These are phyloP conservation scores for Nemophila menziesii DNA, from an alignment of 257 asterid species.

Conservation along the genomic window DNA sequence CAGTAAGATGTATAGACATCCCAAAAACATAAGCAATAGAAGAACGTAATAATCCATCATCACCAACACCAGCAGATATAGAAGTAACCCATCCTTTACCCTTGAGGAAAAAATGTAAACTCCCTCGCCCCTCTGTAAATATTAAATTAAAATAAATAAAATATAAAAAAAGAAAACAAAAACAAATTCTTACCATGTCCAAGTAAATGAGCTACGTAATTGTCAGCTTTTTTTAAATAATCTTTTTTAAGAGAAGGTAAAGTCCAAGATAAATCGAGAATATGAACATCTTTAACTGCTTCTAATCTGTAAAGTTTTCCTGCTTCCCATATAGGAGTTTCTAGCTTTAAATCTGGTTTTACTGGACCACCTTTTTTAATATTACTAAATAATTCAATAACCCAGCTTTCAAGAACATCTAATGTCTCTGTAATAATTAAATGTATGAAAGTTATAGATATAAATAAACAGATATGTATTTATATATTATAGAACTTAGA, in stretches of 20 bases:
- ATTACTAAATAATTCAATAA: constrained; percentile 60
- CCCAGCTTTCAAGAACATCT: constrained; percentile 84
- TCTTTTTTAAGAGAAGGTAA: constrained; percentile 78
- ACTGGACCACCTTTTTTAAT: constrained; percentile 49
- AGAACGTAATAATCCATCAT: constrained; percentile 83
- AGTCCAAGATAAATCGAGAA: constrained; percentile 84
- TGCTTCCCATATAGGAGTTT: constrained; percentile 61
- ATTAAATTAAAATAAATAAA: background rate
- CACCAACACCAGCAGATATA: constrained; percentile 92
- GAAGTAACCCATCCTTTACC: constrained; percentile 80
- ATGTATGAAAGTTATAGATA: background rate
- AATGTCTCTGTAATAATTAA: constrained; percentile 58
- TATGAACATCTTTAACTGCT: constrained; percentile 91
- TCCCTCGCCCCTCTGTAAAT: constrained; percentile 92
- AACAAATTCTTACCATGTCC: constrained; percentile 61
- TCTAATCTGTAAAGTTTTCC: constrained; percentile 83
- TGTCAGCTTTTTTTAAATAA: constrained; percentile 83
- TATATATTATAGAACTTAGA: background rate
- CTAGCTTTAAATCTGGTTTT: constrained; percentile 37
- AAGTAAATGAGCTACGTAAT: constrained; percentile 85
- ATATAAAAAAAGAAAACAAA: too few relatives aligned
- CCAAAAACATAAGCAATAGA: constrained; percentile 74
- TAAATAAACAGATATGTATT: background rate
- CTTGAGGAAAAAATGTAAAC: constrained; percentile 74
- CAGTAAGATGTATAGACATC: constrained; percentile 89